phyloP scores from a whole-genome alignment of 345 rosid species.

The Eucalyptus caleyi region DNA sequence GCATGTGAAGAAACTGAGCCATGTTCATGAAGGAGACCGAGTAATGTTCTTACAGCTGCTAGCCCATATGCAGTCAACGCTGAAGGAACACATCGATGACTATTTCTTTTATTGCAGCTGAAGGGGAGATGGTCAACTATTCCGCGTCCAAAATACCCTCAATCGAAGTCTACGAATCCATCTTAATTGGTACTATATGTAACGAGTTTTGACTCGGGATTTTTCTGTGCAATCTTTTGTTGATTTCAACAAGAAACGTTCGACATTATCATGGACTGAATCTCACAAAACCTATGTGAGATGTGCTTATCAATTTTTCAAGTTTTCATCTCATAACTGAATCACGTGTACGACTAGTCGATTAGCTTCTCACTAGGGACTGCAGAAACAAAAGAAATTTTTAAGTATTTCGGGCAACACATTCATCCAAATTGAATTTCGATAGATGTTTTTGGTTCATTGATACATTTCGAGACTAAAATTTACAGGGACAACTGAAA shows the following conservation, averaged over 20 bases:
- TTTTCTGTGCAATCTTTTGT: neutral
- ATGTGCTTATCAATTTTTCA: neutral
- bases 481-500: neutral
- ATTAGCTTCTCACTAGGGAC: neutral
- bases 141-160: neutral
- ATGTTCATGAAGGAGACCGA: neutral
- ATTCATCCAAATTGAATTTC: neutral
- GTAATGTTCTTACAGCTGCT: neutral
- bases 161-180: neutral
- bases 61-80: neutral
- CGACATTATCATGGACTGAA: neutral
- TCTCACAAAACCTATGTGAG: neutral
- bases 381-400: neutral
- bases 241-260: neutral
- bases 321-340: neutral
- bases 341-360: neutral
- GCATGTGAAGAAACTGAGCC: neutral
- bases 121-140: neutral
- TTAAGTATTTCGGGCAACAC: neutral
- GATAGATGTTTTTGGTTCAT: neutral
- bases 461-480: neutral
- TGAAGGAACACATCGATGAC: neutral
- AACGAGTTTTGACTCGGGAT: neutral
- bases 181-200: neutral
- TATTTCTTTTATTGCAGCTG: neutral